These are phyloP conservation scores for Dioszegia aurantiaca DNA, from an alignment of 768 basidiomycete genomes.

Conservation along the genomic window DNA sequence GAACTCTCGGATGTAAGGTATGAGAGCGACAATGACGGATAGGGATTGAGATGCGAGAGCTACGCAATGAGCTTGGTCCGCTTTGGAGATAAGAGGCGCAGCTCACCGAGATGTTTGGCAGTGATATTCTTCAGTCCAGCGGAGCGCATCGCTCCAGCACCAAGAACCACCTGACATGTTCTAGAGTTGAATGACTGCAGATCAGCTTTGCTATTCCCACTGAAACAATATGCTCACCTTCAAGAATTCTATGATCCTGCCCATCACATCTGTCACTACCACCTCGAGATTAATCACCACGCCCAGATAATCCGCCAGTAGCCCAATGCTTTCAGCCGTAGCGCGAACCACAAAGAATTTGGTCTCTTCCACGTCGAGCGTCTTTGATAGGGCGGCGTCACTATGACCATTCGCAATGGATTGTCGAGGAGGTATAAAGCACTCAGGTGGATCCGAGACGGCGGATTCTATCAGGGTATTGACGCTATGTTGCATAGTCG, in stretches of 20 bases:
- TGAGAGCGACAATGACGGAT: constrained; percentile 87
- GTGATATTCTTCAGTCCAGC: constrained; percentile 98
- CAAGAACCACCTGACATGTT: constrained; percentile 95
- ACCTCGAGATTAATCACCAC: constrained; percentile 82
- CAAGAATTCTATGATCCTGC: constrained; percentile 86
- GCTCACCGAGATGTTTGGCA: constrained; percentile 87
- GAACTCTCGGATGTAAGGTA: constrained; percentile 92
- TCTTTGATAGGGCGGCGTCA: constrained; percentile 51
- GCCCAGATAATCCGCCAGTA: constrained; percentile 80
- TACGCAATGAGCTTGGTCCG: constrained; percentile 44
- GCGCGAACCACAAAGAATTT: constrained; percentile 82
- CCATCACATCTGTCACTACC: constrained; percentile 93
- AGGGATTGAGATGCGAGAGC: constrained; percentile 94
- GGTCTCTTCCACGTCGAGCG: constrained; percentile 67
- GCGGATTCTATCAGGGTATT: constrained; percentile 76
- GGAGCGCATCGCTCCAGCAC: constrained; percentile 97
- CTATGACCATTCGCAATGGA: constrained; percentile 17
- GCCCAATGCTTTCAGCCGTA: constrained; percentile 67
- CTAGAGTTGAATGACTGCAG: constrained; percentile 83
- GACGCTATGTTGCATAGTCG: constrained; percentile 65
- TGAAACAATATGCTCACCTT: constrained; percentile 57
- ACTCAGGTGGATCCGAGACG: constrained; percentile 72
- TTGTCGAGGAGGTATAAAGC: constrained; percentile 54
- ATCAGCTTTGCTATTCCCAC: constrained; percentile 10
- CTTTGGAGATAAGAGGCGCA: neutral